Evolutionary conservation across 208 protist genomes (phyloP).

Genomic region (Leishmania tropica): DNA sequence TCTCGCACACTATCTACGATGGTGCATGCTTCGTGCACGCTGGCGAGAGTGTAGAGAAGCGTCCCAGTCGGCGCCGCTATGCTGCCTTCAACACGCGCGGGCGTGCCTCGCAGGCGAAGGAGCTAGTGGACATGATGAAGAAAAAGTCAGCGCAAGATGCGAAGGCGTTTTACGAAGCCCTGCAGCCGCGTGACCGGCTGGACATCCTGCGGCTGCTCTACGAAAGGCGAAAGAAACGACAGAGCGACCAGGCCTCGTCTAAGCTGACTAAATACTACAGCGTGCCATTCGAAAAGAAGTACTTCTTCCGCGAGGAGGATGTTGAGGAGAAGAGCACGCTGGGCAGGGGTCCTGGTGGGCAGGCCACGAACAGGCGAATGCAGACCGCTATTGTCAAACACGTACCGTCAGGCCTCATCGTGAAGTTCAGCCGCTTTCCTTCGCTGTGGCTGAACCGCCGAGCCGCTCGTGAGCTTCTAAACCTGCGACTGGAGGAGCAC

Average conservation of each 20-base stretch:
- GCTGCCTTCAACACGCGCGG: conserved; percentile 65
- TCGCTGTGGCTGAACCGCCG: conserved; percentile 87
- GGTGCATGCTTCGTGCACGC: conserved; percentile 1
- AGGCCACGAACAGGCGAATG: conserved; percentile 89
- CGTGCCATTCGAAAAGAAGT: conserved; percentile 59
- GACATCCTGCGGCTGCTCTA: conserved; percentile 66
- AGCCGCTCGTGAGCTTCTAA: conserved; percentile 74
- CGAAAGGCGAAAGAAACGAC: conserved; percentile 34
- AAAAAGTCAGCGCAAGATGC: conserved; percentile 30
- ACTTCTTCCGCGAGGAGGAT: conserved; percentile 85
- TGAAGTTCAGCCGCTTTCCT: conserved; percentile 88
- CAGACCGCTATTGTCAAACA: conserved; percentile 84
- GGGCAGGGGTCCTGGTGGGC: conserved; percentile 80
- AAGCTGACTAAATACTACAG: conserved; percentile 66
- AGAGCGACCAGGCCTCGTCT: conserved; percentile 17
- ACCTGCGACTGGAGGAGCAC: conserved; percentile 75
- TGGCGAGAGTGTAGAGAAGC: conserved; percentile 4
- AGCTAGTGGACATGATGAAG: conserved; percentile 60
- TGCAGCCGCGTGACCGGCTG: conserved; percentile 70
- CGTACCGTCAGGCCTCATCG: conserved; percentile 58
- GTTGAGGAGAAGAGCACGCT: conserved; percentile 76
- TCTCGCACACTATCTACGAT: neutral
- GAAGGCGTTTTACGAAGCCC: conserved; percentile 39
- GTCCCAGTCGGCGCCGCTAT: conserved; percentile 58
- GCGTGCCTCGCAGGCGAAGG: conserved; percentile 44